These are phyloP conservation scores for Prunus dulcis DNA, from an alignment of 306 rosid genomes.

Conservation along the genomic window DNA sequence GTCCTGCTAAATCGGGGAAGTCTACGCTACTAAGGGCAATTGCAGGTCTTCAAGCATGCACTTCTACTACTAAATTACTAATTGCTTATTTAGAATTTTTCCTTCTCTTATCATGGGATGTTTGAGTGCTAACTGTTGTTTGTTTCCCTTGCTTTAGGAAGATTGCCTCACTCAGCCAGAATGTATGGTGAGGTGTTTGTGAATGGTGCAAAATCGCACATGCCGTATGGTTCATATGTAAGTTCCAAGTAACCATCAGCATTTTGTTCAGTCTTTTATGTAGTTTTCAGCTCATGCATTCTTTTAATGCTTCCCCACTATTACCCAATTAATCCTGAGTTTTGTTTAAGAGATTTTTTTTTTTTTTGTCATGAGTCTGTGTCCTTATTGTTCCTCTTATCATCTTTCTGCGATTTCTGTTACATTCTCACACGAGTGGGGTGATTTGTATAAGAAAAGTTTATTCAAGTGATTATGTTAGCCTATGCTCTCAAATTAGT, in stretches of 20 bases:
- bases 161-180: slow-evolving; percentile 75
- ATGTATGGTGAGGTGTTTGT: slow-evolving; percentile 89
- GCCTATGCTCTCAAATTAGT: neutral
- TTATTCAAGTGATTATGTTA: neutral
- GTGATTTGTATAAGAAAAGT: neutral
- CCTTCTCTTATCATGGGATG: slow-evolving; percentile 18
- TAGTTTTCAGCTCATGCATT: neutral
- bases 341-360: neutral
- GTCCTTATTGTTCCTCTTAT: neutral
- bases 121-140: slow-evolving; percentile 25
- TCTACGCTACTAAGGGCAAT: slow-evolving; percentile 83
- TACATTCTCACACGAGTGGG: neutral
- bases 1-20: slow-evolving; percentile 95
- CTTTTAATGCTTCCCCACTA: neutral
- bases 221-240: slow-evolving; percentile 93
- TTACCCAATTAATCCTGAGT: neutral
- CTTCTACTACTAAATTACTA: slow-evolving; percentile 20
- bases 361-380: neutral
- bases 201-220: slow-evolving; percentile 61
- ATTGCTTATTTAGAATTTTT: slow-evolving; percentile 17
- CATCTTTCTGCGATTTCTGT: neutral
- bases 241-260: slow-evolving; percentile 28
- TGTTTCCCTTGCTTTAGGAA: slow-evolving; percentile 51
- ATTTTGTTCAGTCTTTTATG: neutral
- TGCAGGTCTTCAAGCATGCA: slow-evolving; percentile 59